Evolutionary conservation across 139 green algal species (phyloP).

Genomic region (Diplosphaera chodatii): DNA sequence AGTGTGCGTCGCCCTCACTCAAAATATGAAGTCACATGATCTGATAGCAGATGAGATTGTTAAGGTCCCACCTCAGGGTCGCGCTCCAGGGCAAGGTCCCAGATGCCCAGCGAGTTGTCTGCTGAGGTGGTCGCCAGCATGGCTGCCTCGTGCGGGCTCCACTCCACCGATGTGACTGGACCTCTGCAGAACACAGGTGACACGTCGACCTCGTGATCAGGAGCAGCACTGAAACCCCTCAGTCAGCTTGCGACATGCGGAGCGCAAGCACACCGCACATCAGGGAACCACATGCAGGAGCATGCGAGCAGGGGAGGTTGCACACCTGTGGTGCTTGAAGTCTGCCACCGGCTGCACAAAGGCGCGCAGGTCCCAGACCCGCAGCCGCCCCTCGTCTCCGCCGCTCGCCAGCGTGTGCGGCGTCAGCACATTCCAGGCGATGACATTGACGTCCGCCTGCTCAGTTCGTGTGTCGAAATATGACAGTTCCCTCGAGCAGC

Average conservation of each 20-base stretch:
- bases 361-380: constrained; percentile 91
- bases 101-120: constrained; percentile 79
- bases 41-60: too few relatives aligned
- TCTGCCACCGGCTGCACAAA: constrained; percentile 63
- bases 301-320: too few relatives aligned
- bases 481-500: too few relatives aligned
- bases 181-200: too few relatives aligned
- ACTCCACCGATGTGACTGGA: constrained; percentile 88
- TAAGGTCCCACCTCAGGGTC: constrained; percentile 63
- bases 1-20: too few relatives aligned
- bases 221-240: too few relatives aligned
- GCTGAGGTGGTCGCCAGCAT: constrained; percentile 71
- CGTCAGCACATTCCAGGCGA: constrained; percentile 87
- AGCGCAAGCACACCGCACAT: too few relatives aligned
- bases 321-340: constrained; percentile 57
- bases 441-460: constrained; percentile 91
- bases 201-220: too few relatives aligned
- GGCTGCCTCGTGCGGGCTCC: constrained; percentile 87
- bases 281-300: too few relatives aligned
- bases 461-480: too few relatives aligned
- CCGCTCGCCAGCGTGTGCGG: constrained; percentile 92
- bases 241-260: too few relatives aligned
- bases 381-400: constrained; percentile 78
- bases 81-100: constrained; percentile 94
- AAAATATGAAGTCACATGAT: too few relatives aligned